Percentiles rank a stretch among this genome's conserved stretches.
phyloP scores from a whole-genome alignment of 129 eudicot species.

The Pittosporum tobira region DNA sequence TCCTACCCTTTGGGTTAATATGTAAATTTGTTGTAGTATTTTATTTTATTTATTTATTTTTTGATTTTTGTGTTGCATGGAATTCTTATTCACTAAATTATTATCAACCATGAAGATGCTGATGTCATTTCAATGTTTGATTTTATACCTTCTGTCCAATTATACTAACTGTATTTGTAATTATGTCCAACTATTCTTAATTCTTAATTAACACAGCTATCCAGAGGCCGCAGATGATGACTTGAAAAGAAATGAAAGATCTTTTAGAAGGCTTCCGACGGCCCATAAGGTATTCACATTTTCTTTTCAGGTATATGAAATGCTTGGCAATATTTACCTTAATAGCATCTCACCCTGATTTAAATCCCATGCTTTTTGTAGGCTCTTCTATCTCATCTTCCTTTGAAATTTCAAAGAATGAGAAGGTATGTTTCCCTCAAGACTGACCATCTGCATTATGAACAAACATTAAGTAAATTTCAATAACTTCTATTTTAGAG shows the following conservation, averaged over 20 bases:
- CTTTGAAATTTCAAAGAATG: conserved; percentile 60
- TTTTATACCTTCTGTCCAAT: too few species aligned
- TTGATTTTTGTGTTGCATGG: too few species aligned
- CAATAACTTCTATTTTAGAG: neutral
- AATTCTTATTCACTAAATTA: too few species aligned
- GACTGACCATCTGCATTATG: conserved; percentile 5
- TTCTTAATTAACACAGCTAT: conserved; percentile 45
- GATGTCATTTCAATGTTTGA: too few species aligned
- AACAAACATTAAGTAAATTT: conserved; percentile 3
- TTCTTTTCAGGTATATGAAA: neutral
- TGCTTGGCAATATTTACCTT: neutral
- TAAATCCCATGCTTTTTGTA: conserved; percentile 29
- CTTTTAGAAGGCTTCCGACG: conserved; percentile 66
- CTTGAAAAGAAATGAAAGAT: conserved; percentile 62
- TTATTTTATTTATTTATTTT: too few species aligned
- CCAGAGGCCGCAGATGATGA: conserved; percentile 91
- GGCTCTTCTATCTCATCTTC: conserved; percentile 70
- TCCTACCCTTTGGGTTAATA: too few species aligned
- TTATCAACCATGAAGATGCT: too few species aligned
- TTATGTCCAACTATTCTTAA: neutral
- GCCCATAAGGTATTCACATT: conserved; percentile 59
- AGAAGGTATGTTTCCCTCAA: conserved; percentile 42
- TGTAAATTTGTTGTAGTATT: too few species aligned
- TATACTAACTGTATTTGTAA: neutral
- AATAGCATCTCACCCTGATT: conserved; percentile 1